Evolutionary conservation across 2,329 filamentous ascomycete species (phyloP).

Genomic region (Ceratocystis papillata): DNA sequence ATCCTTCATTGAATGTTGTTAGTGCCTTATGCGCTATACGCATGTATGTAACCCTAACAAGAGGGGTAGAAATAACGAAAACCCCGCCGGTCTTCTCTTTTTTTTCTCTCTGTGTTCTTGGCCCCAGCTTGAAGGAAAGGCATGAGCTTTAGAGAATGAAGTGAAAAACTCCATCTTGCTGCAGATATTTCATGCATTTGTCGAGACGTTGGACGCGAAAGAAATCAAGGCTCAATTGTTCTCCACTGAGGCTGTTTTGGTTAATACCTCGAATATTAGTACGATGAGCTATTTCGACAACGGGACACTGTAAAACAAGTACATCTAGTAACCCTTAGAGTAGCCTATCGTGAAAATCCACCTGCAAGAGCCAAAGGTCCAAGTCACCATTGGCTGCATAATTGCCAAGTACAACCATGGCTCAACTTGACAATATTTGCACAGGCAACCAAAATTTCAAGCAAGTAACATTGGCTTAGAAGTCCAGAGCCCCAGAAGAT

Average conservation of each 20-base stretch:
- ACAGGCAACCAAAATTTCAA: no score
- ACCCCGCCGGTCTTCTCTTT: neutral
- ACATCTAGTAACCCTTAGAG: neutral
- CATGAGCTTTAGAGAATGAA: neutral
- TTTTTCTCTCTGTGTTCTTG: no score
- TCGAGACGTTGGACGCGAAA: neutral
- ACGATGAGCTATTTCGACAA: constrained; percentile 2
- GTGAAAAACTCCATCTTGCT: neutral
- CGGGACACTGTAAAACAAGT: neutral
- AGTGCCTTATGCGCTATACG: neutral
- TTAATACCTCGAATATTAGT: constrained; percentile 1
- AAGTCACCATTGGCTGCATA: no score
- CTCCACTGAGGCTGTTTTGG: neutral
- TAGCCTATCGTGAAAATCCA: neutral
- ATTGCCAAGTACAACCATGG: no score
- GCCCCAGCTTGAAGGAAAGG: neutral
- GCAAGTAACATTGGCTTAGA: no score
- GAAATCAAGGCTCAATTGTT: neutral
- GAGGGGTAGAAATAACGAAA: neutral
- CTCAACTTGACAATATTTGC: no score
- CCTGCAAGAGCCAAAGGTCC: no score
- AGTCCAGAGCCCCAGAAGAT: no score
- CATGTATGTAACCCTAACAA: constrained; percentile 9
- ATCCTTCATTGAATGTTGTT: neutral
- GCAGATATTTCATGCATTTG: constrained; percentile 8